Evolutionary conservation across 140 eudicot species (phyloP).

Genomic region (Senecio squalidus): DNA sequence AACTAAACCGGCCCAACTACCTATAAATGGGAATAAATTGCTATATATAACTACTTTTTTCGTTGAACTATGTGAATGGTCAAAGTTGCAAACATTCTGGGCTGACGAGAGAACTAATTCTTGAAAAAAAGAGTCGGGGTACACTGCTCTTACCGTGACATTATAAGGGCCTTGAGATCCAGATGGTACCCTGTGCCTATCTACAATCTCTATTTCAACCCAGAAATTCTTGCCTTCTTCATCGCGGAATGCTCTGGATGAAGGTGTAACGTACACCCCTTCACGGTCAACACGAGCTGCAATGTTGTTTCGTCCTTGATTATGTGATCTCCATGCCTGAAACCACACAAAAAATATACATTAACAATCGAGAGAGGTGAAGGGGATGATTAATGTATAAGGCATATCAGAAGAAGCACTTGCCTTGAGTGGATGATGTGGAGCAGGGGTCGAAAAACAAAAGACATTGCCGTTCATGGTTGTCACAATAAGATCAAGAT

Average conservation of each 20-base stretch:
- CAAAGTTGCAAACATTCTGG: neutral
- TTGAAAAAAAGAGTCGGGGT: neutral
- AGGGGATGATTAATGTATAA: neutral
- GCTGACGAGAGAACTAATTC: neutral
- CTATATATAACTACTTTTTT: neutral
- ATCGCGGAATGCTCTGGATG: slow-evolving; percentile 90
- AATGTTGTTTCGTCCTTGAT: slow-evolving; percentile 83
- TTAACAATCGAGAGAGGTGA: neutral
- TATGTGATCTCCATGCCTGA: slow-evolving; percentile 89
- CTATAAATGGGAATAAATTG: neutral
- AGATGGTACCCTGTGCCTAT: slow-evolving; percentile 75
- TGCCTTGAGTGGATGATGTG: slow-evolving; percentile 97
- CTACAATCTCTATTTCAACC: slow-evolving; percentile 95
- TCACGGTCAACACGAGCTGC: slow-evolving; percentile 75
- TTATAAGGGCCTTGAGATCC: slow-evolving; percentile 96
- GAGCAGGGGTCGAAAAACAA: slow-evolving; percentile 91
- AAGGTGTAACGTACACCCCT: slow-evolving; percentile 77
- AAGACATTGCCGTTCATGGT: slow-evolving; percentile 99
- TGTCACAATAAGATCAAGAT: slow-evolving; percentile 92
- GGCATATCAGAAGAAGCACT: neutral
- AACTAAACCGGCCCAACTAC: neutral
- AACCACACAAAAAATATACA: neutral
- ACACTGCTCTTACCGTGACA: slow-evolving; percentile 62
- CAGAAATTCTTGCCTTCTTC: slow-evolving; percentile 96
- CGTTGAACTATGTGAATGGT: neutral